Evolutionary conservation across 257 asterid genomes (phyloP).

Genomic region (Primulina huaijiensis): DNA sequence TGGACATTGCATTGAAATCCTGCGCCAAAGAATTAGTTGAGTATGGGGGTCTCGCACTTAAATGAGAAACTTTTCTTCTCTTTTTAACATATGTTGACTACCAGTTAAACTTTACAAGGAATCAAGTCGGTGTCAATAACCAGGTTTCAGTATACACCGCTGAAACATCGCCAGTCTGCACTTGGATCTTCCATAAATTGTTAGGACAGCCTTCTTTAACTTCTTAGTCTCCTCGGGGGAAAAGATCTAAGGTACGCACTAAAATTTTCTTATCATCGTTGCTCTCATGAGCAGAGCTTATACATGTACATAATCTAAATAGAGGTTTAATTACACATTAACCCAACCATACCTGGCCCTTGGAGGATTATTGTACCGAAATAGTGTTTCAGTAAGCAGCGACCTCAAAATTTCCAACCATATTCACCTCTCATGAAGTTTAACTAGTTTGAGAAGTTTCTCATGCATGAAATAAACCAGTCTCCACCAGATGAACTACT

Average conservation of each 20-base stretch:
- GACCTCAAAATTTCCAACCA: conserved; percentile 11
- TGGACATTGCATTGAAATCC: conserved; percentile 56
- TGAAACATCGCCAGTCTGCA: conserved; percentile 20
- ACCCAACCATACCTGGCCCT: conserved; percentile 18
- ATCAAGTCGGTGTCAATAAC: conserved; percentile 28
- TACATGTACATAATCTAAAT: conserved; percentile 10
- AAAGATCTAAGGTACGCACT: conserved; percentile 13
- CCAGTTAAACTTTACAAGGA: conserved; percentile 44
- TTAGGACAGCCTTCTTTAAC: conserved; percentile 23
- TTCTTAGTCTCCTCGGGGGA: conserved; percentile 20
- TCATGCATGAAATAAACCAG: neutral
- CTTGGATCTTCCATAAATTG: conserved; percentile 24
- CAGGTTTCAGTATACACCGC: conserved; percentile 25
- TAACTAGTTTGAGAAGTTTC: conserved; percentile 16
- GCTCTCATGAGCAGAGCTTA: neutral
- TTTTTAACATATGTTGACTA: conserved; percentile 39
- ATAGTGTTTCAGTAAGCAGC: conserved; percentile 1
- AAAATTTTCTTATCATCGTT: conserved; percentile 16
- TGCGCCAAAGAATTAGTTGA: conserved; percentile 82
- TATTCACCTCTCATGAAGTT: neutral
- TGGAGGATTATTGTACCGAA: conserved; percentile 9
- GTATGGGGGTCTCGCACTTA: conserved; percentile 49
- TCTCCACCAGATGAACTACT: conserved; percentile 21
- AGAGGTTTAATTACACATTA: neutral
- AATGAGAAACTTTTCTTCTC: conserved; percentile 31